Evolutionary conservation across 805 yeast species (phyloP), one percentile per base, ranked within the genome.

Genomic region (Teunomyces atbi): DNA sequence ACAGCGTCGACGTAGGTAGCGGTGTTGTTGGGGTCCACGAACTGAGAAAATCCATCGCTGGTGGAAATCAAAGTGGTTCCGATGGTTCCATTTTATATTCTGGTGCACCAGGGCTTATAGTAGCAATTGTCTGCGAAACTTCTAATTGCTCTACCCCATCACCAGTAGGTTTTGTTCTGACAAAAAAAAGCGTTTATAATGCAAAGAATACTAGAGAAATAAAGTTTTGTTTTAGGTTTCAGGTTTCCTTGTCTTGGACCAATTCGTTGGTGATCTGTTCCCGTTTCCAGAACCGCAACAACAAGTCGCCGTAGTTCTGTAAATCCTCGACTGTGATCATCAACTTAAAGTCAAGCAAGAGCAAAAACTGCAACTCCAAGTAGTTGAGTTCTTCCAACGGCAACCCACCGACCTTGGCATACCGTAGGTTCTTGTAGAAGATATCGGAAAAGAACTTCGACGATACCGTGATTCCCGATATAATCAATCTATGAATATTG

Each of bases 351-450:
- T 94, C 97, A 43, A 90, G 76, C 49, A 92, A 71, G 42, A 91
- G 66, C 55, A 92, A 69, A 61, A 94, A 91, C 63, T 92, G 97
- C 39, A 94, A 71, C 65, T 94, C 99, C 54, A 94, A 73, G 66
- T 88, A 91, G 62, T 94, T 94, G 62, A 94, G 76, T 64, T 94
- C 99, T 46, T 89, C 96, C 47, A 90, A 74, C 6, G 97, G 96
- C 45, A 92, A 75, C 0, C 98, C 98, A 5, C 98, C 98, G 37
- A 92, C 94, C 64, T 91, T 88, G 8, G 97, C 97, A 64, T 92
- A 92, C 52, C 98, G 78, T 45, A 94, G 83, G 64, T 92, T 92
- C 61, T 92, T 92, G 74, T 92, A 92, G 60, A 91, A 92, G 41
- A 91, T 89, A 66, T 92, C 98, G 57, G 92, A 84, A 65, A 91